Evolutionary conservation across 192 early-diverging fungal genomes (phyloP), one percentile per base, ranked within the genome.

Genomic region (Podila verticillata): DNA sequence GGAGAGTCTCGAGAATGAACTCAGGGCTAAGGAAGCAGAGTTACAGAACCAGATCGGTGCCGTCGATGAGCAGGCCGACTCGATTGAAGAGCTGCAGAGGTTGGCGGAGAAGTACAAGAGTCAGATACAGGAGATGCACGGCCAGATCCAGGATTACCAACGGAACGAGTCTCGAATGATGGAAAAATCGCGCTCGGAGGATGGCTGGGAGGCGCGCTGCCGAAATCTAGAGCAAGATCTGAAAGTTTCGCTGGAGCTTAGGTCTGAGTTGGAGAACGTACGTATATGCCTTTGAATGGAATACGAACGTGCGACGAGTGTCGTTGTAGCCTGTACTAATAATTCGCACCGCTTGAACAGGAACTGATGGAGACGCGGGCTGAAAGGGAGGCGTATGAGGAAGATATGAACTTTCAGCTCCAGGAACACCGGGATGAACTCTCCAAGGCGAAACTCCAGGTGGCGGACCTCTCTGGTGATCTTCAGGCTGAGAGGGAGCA

Each of bases 341-440:
- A 15, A 57, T 26, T 26, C 5, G 1, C 22, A 12, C 26, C 54
- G 7, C 54, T 57, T 57, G 54, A 57, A 58, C 56, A 77, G 68
- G 69, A 79, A 47, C 59, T 79, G 5, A 31, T 44, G 13, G 20
- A 71, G 34, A 56, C 49, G 4, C 57, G 54, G 28, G 61, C 68
- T 1, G 75, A 79, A 28, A 79, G 49, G 51, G 58, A 57, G 9
- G 62, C 62, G 29, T 59, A 32, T 30, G 67, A 77, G 28, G 65
- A 77, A 13, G 75, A 72, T 6, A 28, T 71, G 48, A 66, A 63
- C 28, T 59, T 26, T 44, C 75, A 79, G 36, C 44, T 79, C 4
- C 68, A 79, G 39, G 68, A 67, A 31, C 65, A 70, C 28, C 58
- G 75, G 44, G 75, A 79, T 60, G 75, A 79, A 32, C 59, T 79